These are phyloP conservation scores for Talaromyces sp. DNA, from an alignment of 2,329 filamentous ascomycete species.

Conservation along the genomic window DNA sequence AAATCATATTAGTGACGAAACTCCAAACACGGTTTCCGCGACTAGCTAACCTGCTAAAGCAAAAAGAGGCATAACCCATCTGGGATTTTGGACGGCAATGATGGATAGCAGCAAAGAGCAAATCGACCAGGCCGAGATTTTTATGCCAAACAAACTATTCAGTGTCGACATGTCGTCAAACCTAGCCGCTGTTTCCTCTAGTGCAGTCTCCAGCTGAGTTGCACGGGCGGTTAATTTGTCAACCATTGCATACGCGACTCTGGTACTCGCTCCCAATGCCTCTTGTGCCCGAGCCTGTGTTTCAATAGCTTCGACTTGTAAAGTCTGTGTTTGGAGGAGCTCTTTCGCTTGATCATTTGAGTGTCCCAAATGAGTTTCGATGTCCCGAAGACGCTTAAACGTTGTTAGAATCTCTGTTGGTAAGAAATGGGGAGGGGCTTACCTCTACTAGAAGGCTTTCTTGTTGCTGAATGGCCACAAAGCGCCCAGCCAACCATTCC, in stretches of 20 bases:
- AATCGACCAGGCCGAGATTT: slow-evolving; percentile 18
- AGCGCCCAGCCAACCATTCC: slow-evolving; percentile 26
- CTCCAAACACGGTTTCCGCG: background rate
- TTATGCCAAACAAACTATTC: slow-evolving; percentile 12
- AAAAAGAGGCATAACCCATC: slow-evolving; percentile 17
- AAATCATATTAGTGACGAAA: background rate
- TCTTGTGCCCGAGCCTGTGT: slow-evolving; percentile 23
- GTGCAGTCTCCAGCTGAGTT: slow-evolving; percentile 24
- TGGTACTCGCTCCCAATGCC: slow-evolving; percentile 19
- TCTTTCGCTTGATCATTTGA: slow-evolving; percentile 27
- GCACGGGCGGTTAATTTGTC: slow-evolving; percentile 23
- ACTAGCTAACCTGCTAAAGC: slow-evolving; percentile 7
- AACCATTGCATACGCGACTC: slow-evolving; percentile 26
- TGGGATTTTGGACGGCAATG: slow-evolving; percentile 20
- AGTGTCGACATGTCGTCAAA: slow-evolving; percentile 17
- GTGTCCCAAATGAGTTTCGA: slow-evolving; percentile 27
- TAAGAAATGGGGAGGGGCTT: background rate
- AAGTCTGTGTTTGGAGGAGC: slow-evolving; percentile 27
- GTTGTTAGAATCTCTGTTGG: slow-evolving; percentile 14
- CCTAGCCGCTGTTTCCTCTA: slow-evolving; percentile 24
- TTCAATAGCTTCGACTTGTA: slow-evolving; percentile 26
- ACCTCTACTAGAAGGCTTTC: slow-evolving; percentile 30
- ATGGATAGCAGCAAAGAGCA: slow-evolving; percentile 20
- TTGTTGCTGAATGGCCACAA: slow-evolving; percentile 26
- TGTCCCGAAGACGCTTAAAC: slow-evolving; percentile 27